Evolutionary conservation across 768 basidiomycete genomes (phyloP).

Genomic region (Amanita molliuscula): DNA sequence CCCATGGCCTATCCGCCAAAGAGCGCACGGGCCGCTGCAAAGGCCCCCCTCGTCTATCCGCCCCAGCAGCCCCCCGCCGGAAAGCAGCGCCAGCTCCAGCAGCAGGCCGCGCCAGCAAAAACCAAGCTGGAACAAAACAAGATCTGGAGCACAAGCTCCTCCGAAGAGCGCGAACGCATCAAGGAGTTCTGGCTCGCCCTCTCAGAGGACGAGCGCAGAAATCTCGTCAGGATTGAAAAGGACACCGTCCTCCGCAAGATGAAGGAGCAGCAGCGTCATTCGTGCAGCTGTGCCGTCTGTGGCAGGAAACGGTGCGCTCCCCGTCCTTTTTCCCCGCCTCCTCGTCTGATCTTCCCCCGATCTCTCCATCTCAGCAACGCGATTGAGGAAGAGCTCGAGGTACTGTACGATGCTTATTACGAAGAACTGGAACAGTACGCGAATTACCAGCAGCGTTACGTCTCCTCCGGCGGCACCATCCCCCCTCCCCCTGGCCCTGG

Average conservation of each 20-base stretch:
- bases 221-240: slow-evolving; percentile 95
- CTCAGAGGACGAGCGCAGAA: slow-evolving; percentile 83
- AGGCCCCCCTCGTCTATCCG: slow-evolving; percentile 33
- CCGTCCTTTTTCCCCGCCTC: slow-evolving; percentile 11
- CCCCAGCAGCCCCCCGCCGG: slow-evolving; percentile 30
- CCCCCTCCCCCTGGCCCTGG: slow-evolving; percentile 93
- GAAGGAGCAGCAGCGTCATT: slow-evolving; percentile 99
- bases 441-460: slow-evolving; percentile 94
- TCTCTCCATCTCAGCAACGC: slow-evolving; percentile 53
- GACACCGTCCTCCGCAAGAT: slow-evolving; percentile 96
- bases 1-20: slow-evolving; percentile 69
- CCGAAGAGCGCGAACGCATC: slow-evolving; percentile 92
- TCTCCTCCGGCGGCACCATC: slow-evolving; percentile 79
- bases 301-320: slow-evolving; percentile 85
- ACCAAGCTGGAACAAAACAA: slow-evolving; percentile 44
- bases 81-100: slow-evolving; percentile 30
- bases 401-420: slow-evolving; percentile 99
- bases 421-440: slow-evolving; percentile 99
- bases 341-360: slow-evolving; percentile 15
- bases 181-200: slow-evolving; percentile 96
- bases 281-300: slow-evolving; percentile 92
- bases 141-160: slow-evolving; percentile 91
- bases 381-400: slow-evolving; percentile 99
- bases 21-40: slow-evolving; percentile 37
- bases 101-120: slow-evolving; percentile 21